Conservation (phyloP, 768 basidiomycete species). For the Amanita muscaria region DNA sequence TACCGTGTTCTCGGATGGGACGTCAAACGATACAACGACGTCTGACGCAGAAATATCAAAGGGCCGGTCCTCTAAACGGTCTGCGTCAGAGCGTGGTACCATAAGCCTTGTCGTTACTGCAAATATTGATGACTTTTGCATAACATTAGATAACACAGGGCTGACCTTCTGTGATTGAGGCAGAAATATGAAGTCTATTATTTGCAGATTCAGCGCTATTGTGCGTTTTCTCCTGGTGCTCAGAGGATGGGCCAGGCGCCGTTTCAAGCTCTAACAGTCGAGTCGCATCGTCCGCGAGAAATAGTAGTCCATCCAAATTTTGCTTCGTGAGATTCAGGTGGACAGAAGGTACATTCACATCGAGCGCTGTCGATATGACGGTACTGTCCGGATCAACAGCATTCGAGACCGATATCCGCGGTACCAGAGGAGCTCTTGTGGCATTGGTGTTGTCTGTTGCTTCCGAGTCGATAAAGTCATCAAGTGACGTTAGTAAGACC, state of each 20-base stretch:
- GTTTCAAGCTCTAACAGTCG: constrained; percentile 53
- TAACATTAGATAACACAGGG: too few species aligned
- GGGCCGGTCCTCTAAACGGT: constrained; percentile 24
- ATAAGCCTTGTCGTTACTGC: constrained; percentile 1
- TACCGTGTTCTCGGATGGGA: constrained; percentile 68
- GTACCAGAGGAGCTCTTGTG: constrained; percentile 16
- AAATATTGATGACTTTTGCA: too few species aligned
- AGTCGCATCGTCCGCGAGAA: constrained; percentile 80
- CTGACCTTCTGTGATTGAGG: constrained; percentile 2
- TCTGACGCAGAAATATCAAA: constrained; percentile 57
- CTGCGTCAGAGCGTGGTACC: constrained; percentile 5
- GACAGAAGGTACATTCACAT: constrained; percentile 53
- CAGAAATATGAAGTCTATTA: not conserved
- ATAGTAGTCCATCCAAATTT: constrained; percentile 69
- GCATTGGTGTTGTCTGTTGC: not conserved
- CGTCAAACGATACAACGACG: constrained; percentile 51
- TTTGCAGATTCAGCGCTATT: not conserved
- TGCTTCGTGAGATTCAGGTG: constrained; percentile 53
- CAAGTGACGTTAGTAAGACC: not conserved
- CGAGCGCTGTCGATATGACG: constrained; percentile 20
- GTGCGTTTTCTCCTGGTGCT: not conserved
- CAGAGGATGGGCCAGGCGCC: not conserved
- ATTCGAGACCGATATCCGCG: constrained; percentile 26
- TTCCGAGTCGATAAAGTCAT: not conserved
- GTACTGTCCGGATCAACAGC: constrained; percentile 13